A percentile compares a stretch with the other conserved stretches of the same genome.
Conservation (phyloP, 495 filamentous ascomycete species). For the Lichenothelia convexa region DNA sequence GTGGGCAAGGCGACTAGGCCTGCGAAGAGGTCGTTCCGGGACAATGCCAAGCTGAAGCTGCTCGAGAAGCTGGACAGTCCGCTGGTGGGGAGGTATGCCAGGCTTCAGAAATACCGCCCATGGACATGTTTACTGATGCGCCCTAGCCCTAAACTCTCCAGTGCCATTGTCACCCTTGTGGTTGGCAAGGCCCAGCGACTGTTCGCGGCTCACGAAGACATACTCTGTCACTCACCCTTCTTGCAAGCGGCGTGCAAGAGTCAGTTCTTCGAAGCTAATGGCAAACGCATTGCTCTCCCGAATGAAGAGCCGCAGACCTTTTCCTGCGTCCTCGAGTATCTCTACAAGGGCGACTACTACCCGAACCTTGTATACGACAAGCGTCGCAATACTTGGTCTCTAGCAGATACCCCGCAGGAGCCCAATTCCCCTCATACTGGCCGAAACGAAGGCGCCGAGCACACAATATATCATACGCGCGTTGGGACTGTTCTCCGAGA, state of each 20-base stretch:
- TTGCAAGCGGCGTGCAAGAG: conserved; percentile 36
- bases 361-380: conserved; percentile 27
- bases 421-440: conserved; percentile 2
- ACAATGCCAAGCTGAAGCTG: conserved; percentile 57
- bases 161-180: conserved; percentile 67
- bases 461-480: conserved; percentile 50
- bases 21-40: conserved; percentile 53
- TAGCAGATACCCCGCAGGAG: conserved; percentile 17
- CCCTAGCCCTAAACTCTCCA: conserved; percentile 34
- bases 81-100: conserved; percentile 29
- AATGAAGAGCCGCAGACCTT: conserved; percentile 49
- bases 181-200: conserved; percentile 66
- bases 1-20: conserved; percentile 62
- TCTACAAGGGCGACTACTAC: conserved; percentile 57
- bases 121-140: conserved; percentile 7
- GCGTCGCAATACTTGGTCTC: conserved; percentile 22
- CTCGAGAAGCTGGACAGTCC: conserved; percentile 42
- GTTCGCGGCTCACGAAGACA: conserved; percentile 54
- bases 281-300: conserved; percentile 39
- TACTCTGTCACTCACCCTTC: conserved; percentile 39
- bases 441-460: conserved; percentile 7
- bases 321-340: conserved; percentile 48
- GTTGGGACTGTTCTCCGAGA: conserved; percentile 61
- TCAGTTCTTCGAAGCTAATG: conserved; percentile 35
- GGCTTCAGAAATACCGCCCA: conserved; percentile 14